Conservation (phyloP, 2,329 filamentous ascomycete species). For the Penicillium fuscoglaucum region DNA sequence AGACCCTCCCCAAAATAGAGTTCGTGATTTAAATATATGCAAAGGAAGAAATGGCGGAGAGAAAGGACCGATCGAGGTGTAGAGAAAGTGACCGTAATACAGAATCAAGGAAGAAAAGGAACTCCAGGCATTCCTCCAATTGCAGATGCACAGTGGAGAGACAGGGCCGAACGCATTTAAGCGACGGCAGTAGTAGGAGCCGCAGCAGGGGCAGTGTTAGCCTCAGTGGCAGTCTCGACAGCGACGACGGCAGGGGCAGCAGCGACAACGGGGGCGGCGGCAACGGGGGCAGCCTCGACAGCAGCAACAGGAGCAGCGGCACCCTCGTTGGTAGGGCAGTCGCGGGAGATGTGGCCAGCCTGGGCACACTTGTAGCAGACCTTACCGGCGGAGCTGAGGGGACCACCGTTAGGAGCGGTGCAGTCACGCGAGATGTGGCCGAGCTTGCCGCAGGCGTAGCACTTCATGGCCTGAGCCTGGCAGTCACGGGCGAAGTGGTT, state of each 20-base stretch:
- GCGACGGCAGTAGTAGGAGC: conserved; percentile 48
- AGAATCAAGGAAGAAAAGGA: conserved; percentile 24
- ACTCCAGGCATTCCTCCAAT: conserved; percentile 1
- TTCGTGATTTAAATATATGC: conserved; percentile 40
- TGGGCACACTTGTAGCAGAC: conserved; percentile 98
- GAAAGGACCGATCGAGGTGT: conserved; percentile 25
- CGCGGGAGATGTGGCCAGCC: conserved; percentile 91
- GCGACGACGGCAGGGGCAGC: conserved; percentile 39
- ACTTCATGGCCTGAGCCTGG: conserved; percentile 98
- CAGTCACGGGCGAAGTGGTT: conserved; percentile 99
- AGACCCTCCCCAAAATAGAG: conserved; percentile 21
- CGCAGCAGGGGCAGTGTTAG: conserved; percentile 27
- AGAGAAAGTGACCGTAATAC: conserved; percentile 34
- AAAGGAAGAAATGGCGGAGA: conserved; percentile 35
- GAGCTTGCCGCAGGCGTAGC: conserved; percentile 94
- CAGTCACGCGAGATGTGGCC: conserved; percentile 94
- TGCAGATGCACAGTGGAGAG: conserved; percentile 16
- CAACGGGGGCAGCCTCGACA: conserved; percentile 24
- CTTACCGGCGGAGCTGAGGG: conserved; percentile 93
- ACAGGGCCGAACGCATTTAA: conserved; percentile 31
- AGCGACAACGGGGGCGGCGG: conserved; percentile 27
- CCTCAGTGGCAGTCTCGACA: conserved; percentile 39
- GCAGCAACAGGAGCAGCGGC: conserved; percentile 37
- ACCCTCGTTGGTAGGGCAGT: conserved; percentile 75
- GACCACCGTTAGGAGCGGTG: conserved; percentile 93